Evolutionary conservation across 1,284 basidiomycete species (phyloP).

Genomic region (Puccinia brachypodii): DNA sequence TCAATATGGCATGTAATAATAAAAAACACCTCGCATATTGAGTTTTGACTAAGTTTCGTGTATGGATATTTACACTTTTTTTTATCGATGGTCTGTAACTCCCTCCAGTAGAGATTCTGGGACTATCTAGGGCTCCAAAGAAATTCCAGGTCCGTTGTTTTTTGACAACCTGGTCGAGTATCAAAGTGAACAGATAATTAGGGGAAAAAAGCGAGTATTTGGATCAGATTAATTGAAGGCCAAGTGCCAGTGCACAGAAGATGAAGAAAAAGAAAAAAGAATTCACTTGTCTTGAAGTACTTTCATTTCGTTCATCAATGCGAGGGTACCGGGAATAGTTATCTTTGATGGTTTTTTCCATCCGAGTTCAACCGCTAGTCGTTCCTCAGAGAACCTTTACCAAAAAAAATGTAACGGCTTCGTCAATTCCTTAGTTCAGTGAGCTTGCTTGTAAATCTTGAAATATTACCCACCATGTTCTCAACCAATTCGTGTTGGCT

Average conservation of each 20-base stretch:
- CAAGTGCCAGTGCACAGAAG: neutral
- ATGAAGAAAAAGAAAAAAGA: neutral
- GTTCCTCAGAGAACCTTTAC: slow-evolving; percentile 25
- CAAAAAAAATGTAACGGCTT: neutral
- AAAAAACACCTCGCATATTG: no score
- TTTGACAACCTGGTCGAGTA: neutral
- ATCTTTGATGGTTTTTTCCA: slow-evolving; percentile 28
- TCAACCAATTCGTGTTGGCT: slow-evolving; percentile 25
- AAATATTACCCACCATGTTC: slow-evolving; percentile 19
- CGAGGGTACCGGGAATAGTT: slow-evolving; percentile 2
- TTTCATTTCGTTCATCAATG: slow-evolving; percentile 1
- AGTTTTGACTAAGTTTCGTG: no score
- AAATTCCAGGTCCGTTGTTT: neutral
- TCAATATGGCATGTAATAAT: no score
- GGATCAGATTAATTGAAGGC: no score
- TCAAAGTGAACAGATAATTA: neutral
- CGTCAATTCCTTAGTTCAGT: neutral
- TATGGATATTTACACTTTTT: no score
- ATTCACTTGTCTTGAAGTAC: neutral
- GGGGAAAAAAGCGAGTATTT: no score
- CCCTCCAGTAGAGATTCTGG: neutral
- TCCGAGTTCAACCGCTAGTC: slow-evolving; percentile 28
- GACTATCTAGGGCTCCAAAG: no score
- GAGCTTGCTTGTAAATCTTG: neutral
- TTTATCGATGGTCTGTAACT: neutral